phyloP scores from a whole-genome alignment of 208 protist genomes.

The Crithidia brevicula region DNA sequence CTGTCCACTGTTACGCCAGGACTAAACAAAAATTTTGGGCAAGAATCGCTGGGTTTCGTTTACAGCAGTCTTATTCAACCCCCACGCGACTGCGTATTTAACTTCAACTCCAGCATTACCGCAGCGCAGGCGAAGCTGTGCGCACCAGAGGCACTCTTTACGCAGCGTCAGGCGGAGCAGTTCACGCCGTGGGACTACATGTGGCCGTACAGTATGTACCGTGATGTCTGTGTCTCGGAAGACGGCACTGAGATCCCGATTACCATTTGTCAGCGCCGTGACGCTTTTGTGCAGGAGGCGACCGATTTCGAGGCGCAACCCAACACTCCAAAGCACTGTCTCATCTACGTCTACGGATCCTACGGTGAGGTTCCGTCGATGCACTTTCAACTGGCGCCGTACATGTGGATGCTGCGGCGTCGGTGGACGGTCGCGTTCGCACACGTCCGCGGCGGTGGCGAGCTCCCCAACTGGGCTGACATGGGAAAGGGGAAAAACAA shows the following conservation, averaged over 20 bases:
- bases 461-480: constrained; percentile 87
- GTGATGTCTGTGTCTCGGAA: constrained; percentile 81
- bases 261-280: constrained; percentile 88
- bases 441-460: constrained; percentile 93
- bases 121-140: constrained; percentile 64
- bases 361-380: constrained; percentile 92
- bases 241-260: constrained; percentile 91
- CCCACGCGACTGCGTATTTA: constrained; percentile 83
- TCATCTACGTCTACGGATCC: constrained; percentile 92
- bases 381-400: constrained; percentile 93
- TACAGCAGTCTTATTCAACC: constrained; percentile 90
- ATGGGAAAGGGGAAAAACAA: constrained; percentile 82
- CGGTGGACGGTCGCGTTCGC: constrained; percentile 92
- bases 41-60: constrained; percentile 88
- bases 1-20: constrained; percentile 77
- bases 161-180: constrained; percentile 90
- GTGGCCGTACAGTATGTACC: constrained; percentile 93
- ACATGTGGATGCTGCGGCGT: constrained; percentile 93
- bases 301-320: constrained; percentile 89
- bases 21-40: constrained; percentile 91
- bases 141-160: constrained; percentile 82
- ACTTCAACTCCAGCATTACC: constrained; percentile 83
- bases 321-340: constrained; percentile 88
- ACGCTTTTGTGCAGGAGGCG: constrained; percentile 89
- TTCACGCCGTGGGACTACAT: constrained; percentile 94